These are phyloP conservation scores for Blastomyces emzantsi DNA, from an alignment of 2,329 filamentous ascomycete species.

Conservation along the genomic window DNA sequence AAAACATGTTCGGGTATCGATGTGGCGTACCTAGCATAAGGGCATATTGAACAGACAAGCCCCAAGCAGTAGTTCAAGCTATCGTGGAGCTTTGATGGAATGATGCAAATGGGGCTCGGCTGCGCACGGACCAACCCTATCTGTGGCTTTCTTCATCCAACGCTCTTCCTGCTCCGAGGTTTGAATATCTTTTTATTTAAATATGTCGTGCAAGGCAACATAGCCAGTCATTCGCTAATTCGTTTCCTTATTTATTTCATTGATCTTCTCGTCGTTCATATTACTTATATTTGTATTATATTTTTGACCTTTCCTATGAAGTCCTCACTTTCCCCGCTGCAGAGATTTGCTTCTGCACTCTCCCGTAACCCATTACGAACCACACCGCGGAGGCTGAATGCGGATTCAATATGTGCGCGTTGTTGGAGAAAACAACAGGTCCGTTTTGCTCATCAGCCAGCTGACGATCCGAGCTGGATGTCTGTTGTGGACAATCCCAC, in stretches of 20 bases:
- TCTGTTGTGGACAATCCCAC: slow-evolving; percentile 84
- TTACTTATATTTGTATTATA: neutral
- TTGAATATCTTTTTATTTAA: neutral
- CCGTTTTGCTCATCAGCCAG: slow-evolving; percentile 44
- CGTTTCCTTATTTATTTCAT: neutral
- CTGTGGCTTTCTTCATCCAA: neutral
- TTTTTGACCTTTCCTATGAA: slow-evolving; percentile 4
- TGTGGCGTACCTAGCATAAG: neutral
- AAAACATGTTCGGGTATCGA: slow-evolving; percentile 57
- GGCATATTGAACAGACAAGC: neutral
- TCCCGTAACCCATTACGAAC: slow-evolving; percentile 2
- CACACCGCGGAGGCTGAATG: slow-evolving; percentile 2
- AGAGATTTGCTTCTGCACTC: slow-evolving; percentile 8
- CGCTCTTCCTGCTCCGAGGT: neutral
- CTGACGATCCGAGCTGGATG: slow-evolving; percentile 68
- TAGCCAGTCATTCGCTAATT: slow-evolving; percentile 1
- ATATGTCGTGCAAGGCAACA: neutral
- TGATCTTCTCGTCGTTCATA: neutral
- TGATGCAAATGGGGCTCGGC: slow-evolving; percentile 1
- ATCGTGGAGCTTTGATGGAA: neutral
- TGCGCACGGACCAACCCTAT: slow-evolving; percentile 9
- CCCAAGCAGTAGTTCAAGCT: no score
- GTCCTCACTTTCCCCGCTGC: slow-evolving; percentile 6
- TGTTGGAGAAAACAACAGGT: slow-evolving; percentile 30
- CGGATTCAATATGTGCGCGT: slow-evolving; percentile 29